phyloP scores from a whole-genome alignment of 2,329 filamentous ascomycete species.

The Bisporella sp. region DNA sequence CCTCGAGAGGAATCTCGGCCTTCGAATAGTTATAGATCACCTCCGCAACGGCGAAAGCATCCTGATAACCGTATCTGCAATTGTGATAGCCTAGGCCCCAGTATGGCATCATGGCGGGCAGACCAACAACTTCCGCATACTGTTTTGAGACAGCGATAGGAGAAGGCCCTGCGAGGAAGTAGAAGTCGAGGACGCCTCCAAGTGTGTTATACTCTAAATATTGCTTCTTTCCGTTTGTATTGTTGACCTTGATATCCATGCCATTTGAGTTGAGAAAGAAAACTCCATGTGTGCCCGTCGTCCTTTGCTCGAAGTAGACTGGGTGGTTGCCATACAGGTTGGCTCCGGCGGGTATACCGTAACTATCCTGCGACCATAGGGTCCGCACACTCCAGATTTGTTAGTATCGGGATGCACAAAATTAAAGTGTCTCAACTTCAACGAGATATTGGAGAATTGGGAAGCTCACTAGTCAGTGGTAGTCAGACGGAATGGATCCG shows the following conservation, averaged over 20 bases:
- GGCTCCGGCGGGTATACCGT: constrained; percentile 43
- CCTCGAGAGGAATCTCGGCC: constrained; percentile 60
- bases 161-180: constrained; percentile 54
- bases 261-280: constrained; percentile 67
- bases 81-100: constrained; percentile 58
- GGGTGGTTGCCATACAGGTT: constrained; percentile 61
- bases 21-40: constrained; percentile 61
- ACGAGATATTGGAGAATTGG: background rate
- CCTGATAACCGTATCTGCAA: constrained; percentile 56
- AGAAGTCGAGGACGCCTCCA: constrained; percentile 69
- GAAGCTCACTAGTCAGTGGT: constrained; percentile 44
- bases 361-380: constrained; percentile 55
- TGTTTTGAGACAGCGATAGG: constrained; percentile 52
- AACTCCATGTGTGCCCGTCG: constrained; percentile 52
- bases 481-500: constrained; percentile 49
- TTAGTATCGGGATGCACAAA: background rate
- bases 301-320: constrained; percentile 56
- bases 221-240: constrained; percentile 44
- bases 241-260: constrained; percentile 72
- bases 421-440: too few relatives aligned
- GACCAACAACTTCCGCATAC: constrained; percentile 49
- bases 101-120: constrained; percentile 57
- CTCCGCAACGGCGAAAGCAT: constrained; percentile 59
- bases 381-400: constrained; percentile 39
- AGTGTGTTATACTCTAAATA: constrained; percentile 76